Percentiles rank a stretch among this genome's conserved stretches.
Evolutionary conservation across 225 moss, liverwort and hornwort species (phyloP).

Genomic region (Antitrichia curtipendula): DNA sequence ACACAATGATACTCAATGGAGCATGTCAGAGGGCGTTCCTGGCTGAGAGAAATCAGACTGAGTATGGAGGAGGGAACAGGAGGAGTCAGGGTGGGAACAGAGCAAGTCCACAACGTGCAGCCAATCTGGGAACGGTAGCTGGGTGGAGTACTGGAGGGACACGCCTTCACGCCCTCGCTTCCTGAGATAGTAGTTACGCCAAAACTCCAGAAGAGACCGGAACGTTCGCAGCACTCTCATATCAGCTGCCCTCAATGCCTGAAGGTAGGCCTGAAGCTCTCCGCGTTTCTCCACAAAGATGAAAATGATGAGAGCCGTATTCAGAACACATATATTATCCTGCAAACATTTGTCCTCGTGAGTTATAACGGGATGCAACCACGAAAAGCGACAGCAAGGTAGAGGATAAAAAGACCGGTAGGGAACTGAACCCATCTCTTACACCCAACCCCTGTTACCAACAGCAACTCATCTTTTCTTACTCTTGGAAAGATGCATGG

Average conservation of each 20-base stretch:
- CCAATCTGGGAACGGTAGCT: slow-evolving; percentile 60
- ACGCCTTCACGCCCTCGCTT: slow-evolving; percentile 59
- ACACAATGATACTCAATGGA: background rate
- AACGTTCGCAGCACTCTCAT: slow-evolving; percentile 31
- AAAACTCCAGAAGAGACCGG: slow-evolving; percentile 50
- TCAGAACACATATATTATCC: slow-evolving; percentile 73
- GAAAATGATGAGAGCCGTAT: slow-evolving; percentile 60
- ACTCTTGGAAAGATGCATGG: background rate
- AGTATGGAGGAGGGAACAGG: slow-evolving; percentile 27
- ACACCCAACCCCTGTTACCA: background rate
- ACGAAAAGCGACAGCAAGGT: background rate
- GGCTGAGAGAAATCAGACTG: background rate
- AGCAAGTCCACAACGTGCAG: slow-evolving; percentile 54
- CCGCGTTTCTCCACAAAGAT: slow-evolving; percentile 52
- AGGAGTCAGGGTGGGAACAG: slow-evolving; percentile 41
- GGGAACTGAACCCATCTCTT: background rate
- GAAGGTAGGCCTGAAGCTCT: slow-evolving; percentile 39
- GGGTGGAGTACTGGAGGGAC: slow-evolving; percentile 63
- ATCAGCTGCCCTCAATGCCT: slow-evolving; percentile 26
- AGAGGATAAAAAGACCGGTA: background rate
- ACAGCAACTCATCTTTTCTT: background rate
- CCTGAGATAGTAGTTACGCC: slow-evolving; percentile 55
- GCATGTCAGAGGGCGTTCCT: background rate
- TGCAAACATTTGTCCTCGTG: background rate
- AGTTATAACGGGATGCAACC: background rate